These are phyloP conservation scores for Williopsis jadinii DNA, from an alignment of 1,139 yeast genomes.

Conservation along the genomic window DNA sequence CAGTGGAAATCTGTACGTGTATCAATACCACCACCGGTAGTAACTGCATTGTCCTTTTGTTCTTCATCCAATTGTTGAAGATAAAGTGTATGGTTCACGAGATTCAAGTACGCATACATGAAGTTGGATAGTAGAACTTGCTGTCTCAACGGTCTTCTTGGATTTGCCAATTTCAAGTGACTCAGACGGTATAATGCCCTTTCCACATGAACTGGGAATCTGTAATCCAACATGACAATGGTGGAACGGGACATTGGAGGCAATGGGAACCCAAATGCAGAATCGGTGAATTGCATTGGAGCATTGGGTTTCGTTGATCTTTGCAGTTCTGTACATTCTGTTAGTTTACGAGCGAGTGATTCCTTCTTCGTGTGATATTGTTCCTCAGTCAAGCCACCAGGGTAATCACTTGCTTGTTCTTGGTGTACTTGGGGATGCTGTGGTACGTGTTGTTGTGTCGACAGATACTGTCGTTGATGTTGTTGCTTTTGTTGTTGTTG, in stretches of 20 bases:
- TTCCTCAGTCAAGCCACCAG: constrained; percentile 6
- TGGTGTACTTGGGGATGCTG: constrained; percentile 2
- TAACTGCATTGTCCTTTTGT: neutral
- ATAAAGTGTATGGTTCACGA: constrained; percentile 84
- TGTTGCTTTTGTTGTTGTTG: constrained; percentile 2
- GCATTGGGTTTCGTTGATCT: constrained; percentile 45
- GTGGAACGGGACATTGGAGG: constrained; percentile 77
- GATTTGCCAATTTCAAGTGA: constrained; percentile 89
- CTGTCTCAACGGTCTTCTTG: constrained; percentile 82
- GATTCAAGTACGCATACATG: constrained; percentile 93
- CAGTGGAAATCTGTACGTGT: no score
- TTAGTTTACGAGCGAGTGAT: constrained; percentile 1
- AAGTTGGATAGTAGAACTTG: constrained; percentile 90
- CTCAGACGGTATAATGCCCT: constrained; percentile 90
- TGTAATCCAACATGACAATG: constrained; percentile 68
- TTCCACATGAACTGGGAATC: constrained; percentile 93
- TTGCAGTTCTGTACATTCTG: constrained; percentile 17
- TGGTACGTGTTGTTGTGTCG: constrained; percentile 2
- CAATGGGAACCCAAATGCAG: constrained; percentile 80
- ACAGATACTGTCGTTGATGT: constrained; percentile 12
- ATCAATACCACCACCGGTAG: neutral
- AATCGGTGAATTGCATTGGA: constrained; percentile 70
- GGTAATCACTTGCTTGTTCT: neutral
- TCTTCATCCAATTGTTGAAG: constrained; percentile 48
- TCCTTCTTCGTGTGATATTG: constrained; percentile 17